These are phyloP conservation scores for Acanthamoeba quina DNA, from an alignment of 208 protist genomes.

Conservation along the genomic window DNA sequence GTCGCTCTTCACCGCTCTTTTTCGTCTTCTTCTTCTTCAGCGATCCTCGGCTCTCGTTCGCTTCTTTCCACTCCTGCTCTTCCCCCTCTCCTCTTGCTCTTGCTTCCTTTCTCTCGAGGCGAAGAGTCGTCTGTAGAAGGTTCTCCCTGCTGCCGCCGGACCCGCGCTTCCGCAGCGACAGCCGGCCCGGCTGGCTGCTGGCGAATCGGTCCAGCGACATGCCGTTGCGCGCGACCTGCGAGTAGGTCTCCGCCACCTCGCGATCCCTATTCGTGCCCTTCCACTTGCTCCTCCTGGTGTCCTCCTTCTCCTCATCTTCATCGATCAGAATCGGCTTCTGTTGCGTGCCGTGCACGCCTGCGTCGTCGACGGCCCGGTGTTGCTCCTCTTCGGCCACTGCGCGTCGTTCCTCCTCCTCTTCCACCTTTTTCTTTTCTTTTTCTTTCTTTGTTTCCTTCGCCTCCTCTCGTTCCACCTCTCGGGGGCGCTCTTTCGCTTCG, in stretches of 20 bases:
- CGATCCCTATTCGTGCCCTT: neutral
- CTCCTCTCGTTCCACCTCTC: neutral
- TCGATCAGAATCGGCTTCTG: conserved; percentile 34
- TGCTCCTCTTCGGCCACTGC: neutral
- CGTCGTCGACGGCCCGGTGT: neutral
- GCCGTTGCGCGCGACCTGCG: neutral
- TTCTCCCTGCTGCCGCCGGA: neutral
- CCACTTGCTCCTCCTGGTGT: neutral
- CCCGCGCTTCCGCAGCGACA: neutral
- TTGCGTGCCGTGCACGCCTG: neutral
- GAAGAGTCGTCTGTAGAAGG: neutral
- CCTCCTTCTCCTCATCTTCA: neutral
- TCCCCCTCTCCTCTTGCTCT: neutral
- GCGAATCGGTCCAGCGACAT: neutral
- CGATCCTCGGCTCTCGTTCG: neutral
- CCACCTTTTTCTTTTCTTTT: neutral
- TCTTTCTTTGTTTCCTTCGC: neutral
- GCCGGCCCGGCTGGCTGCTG: neutral
- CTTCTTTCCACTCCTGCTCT: neutral
- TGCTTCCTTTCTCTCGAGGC: neutral
- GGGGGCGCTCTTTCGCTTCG: neutral
- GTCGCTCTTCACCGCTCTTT: neutral
- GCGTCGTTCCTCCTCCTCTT: neutral
- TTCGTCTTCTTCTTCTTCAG: neutral
- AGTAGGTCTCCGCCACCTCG: neutral